Evolutionary conservation across 768 basidiomycete species (phyloP).

Genomic region (Trametes sanguinea): DNA sequence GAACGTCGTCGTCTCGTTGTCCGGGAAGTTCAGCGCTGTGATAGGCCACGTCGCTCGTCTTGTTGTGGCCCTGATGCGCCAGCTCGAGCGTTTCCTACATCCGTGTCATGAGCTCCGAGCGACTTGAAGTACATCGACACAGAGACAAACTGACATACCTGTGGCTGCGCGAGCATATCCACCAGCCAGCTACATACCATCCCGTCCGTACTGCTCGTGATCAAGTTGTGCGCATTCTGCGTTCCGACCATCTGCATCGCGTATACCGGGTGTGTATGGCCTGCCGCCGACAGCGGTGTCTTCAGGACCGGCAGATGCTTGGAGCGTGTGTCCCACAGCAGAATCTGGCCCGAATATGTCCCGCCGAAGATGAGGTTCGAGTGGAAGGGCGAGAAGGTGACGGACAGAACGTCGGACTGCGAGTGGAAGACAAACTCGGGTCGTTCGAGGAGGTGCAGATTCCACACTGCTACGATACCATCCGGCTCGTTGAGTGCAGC

Average conservation of each 20-base stretch:
- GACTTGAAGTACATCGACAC: neutral
- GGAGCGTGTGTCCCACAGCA: conserved; percentile 97
- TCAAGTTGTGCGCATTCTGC: conserved; percentile 97
- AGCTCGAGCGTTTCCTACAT: conserved; percentile 90
- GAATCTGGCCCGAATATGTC: conserved; percentile 98
- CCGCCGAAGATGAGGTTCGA: conserved; percentile 97
- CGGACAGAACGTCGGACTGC: conserved; percentile 98
- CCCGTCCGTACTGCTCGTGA: conserved; percentile 96
- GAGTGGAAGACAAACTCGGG: conserved; percentile 99
- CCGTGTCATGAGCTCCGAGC: neutral
- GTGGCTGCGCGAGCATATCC: conserved; percentile 98
- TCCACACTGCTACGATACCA: conserved; percentile 97
- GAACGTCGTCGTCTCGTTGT: conserved; percentile 95
- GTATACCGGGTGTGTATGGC: conserved; percentile 98
- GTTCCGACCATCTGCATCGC: conserved; percentile 98
- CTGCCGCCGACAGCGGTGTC: conserved; percentile 92
- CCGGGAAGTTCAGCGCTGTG: conserved; percentile 91
- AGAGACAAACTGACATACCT: conserved; percentile 50
- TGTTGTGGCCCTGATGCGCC: conserved; percentile 86
- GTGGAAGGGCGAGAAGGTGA: conserved; percentile 97
- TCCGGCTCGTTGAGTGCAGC: conserved; percentile 93
- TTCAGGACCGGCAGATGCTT: conserved; percentile 96
- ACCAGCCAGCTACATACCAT: conserved; percentile 97
- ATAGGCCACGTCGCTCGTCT: conserved; percentile 97
- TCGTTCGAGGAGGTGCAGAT: conserved; percentile 89